Evolutionary conservation across 2,329 filamentous ascomycete genomes (phyloP).

Genomic region (Diaporthe vexans): DNA sequence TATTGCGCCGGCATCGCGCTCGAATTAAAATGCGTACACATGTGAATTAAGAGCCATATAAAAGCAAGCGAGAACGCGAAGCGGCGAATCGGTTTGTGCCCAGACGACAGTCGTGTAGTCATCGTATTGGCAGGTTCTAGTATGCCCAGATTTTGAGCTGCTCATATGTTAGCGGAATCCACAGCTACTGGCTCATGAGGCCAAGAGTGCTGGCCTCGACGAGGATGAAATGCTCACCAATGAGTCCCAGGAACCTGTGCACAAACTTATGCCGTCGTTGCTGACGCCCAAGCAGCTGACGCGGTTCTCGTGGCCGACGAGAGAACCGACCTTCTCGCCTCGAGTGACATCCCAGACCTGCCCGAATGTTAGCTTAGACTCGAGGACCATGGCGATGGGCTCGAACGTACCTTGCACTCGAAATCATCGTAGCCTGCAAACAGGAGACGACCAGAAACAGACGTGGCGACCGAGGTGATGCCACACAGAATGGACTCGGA

Average conservation of each 20-base stretch:
- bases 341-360: constrained; percentile 98
- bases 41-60: constrained; percentile 56
- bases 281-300: constrained; percentile 99
- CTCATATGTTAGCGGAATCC: constrained; percentile 49
- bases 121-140: constrained; percentile 58
- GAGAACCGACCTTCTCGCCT: constrained; percentile 95
- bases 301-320: constrained; percentile 98
- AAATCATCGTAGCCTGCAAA: constrained; percentile 99
- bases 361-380: constrained; percentile 15
- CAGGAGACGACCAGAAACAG: constrained; percentile 92
- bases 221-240: constrained; percentile 76
- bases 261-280: constrained; percentile 98
- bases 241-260: constrained; percentile 99
- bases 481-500: constrained; percentile 97
- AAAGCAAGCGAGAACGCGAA: constrained; percentile 47
- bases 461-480: constrained; percentile 98
- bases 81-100: constrained; percentile 48
- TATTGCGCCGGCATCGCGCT: constrained; percentile 55
- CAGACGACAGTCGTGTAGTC: constrained; percentile 46
- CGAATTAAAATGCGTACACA: constrained; percentile 58
- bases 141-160: constrained; percentile 92
- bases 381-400: neutral
- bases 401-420: constrained; percentile 90
- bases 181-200: constrained; percentile 47
- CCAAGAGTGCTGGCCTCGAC: neutral